phyloP scores from a whole-genome alignment of 2,329 filamentous ascomycete genomes.

The Cladophialophora psammophila region DNA sequence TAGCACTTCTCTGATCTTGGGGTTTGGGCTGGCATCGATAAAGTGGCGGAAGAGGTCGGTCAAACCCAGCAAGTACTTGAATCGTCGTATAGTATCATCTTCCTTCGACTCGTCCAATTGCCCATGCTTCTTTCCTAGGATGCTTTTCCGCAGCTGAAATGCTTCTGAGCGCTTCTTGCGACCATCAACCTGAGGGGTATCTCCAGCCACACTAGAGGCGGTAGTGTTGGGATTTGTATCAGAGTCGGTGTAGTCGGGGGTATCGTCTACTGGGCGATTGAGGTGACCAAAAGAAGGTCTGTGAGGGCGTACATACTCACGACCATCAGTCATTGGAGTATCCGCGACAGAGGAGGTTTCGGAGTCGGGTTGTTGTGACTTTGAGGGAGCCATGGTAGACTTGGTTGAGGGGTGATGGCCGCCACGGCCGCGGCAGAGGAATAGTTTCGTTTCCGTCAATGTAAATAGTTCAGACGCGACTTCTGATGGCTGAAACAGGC shows the following conservation, averaged over 20 bases:
- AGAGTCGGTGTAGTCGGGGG: slow-evolving; percentile 71
- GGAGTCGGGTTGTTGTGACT: slow-evolving; percentile 45
- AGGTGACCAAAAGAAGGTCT: slow-evolving; percentile 41
- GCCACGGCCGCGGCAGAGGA: slow-evolving; percentile 26
- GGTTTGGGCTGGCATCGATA: slow-evolving; percentile 96
- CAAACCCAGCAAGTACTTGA: slow-evolving; percentile 90
- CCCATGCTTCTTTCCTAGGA: slow-evolving; percentile 95
- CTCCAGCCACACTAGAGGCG: slow-evolving; percentile 85
- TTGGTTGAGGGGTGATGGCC: slow-evolving; percentile 26
- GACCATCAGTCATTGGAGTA: slow-evolving; percentile 55
- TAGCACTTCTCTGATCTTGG: slow-evolving; percentile 92
- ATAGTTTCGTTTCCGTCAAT: slow-evolving; percentile 24
- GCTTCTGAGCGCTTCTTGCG: slow-evolving; percentile 86
- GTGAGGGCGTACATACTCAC: slow-evolving; percentile 35
- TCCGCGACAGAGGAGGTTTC: slow-evolving; percentile 54
- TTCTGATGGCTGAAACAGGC: not conserved
- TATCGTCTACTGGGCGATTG: slow-evolving; percentile 60
- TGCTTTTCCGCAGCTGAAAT: slow-evolving; percentile 86
- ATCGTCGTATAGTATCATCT: slow-evolving; percentile 92
- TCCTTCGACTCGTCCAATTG: slow-evolving; percentile 93
- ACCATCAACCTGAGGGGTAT: slow-evolving; percentile 71
- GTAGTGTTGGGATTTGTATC: slow-evolving; percentile 72
- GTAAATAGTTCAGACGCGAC: slow-evolving; percentile 30
- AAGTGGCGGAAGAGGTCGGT: slow-evolving; percentile 99
- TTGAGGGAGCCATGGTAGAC: slow-evolving; percentile 52